Percentiles rank a stretch among this genome's conserved stretches.
phyloP scores from a whole-genome alignment of 2,329 filamentous ascomycete genomes.

The Aspergillus eucalypticola region DNA sequence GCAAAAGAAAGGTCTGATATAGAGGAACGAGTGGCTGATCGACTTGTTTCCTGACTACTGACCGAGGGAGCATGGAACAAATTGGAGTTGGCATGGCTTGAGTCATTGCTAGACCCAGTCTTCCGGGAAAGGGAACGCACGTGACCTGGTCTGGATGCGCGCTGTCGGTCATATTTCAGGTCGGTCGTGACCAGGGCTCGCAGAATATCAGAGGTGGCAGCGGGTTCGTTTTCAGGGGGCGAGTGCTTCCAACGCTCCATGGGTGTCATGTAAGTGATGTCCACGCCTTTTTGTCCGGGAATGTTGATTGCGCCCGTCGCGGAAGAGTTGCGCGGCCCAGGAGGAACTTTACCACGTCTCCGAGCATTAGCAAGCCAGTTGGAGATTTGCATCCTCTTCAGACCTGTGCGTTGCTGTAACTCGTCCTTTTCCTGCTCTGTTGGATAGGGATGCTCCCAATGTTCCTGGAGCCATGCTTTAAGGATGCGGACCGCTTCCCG shows the following conservation, averaged over 20 bases:
- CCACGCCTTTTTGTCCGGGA: constrained; percentile 56
- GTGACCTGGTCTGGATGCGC: constrained; percentile 33
- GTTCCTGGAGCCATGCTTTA: constrained; percentile 80
- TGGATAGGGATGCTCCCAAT: constrained; percentile 82
- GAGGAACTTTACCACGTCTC: constrained; percentile 74
- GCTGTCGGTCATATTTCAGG: constrained; percentile 35
- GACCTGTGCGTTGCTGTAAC: constrained; percentile 73
- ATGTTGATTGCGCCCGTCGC: constrained; percentile 73
- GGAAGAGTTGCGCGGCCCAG: constrained; percentile 65
- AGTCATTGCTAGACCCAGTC: constrained; percentile 53
- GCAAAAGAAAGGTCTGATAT: constrained; percentile 56
- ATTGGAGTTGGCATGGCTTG: constrained; percentile 54
- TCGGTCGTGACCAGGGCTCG: constrained; percentile 56
- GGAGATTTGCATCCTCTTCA: constrained; percentile 80
- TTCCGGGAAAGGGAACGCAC: constrained; percentile 39
- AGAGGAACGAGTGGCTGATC: constrained; percentile 55
- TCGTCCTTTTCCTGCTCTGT: constrained; percentile 83
- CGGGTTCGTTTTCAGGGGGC: constrained; percentile 69
- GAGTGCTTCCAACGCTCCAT: constrained; percentile 70
- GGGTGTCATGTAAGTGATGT: constrained; percentile 59
- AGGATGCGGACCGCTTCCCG: constrained; percentile 76
- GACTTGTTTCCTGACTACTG: constrained; percentile 56
- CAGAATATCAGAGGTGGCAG: constrained; percentile 63
- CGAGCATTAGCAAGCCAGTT: constrained; percentile 93
- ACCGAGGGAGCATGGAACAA: constrained; percentile 54